phyloP scores from a whole-genome alignment of 2,329 filamentous ascomycete genomes.

The Zasmidium cellare region DNA sequence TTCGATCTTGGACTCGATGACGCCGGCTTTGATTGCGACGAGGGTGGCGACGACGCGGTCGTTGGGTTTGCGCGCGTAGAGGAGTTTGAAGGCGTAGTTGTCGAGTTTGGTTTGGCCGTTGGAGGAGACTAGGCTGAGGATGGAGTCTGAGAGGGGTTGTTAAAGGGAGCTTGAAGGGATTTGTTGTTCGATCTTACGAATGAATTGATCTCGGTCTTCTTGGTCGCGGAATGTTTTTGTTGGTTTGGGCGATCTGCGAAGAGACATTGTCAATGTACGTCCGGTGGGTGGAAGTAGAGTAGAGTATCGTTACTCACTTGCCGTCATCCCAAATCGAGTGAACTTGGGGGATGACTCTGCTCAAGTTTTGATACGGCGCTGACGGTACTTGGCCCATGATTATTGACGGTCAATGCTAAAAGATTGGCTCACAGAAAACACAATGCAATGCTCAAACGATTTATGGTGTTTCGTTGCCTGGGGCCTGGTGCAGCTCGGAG shows the following conservation, averaged over 20 bases:
- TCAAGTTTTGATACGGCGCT: not conserved
- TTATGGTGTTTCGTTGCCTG: not conserved
- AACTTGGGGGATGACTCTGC: not conserved
- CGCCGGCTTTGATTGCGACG: conserved; percentile 21
- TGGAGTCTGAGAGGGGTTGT: conserved; percentile 9
- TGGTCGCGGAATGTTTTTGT: not conserved
- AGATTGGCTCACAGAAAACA: not conserved
- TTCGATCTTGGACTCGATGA: conserved; percentile 28
- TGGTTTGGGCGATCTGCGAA: not conserved
- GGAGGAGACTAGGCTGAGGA: conserved; percentile 18
- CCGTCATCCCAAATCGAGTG: not conserved
- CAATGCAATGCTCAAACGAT: not conserved
- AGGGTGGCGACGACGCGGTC: conserved; percentile 24
- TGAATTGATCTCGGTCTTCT: conserved; percentile 7
- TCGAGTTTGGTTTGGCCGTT: conserved; percentile 20
- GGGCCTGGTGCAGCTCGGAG: not conserved
- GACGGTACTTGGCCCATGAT: not conserved
- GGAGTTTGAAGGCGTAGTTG: conserved; percentile 25
- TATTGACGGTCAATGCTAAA: not conserved
- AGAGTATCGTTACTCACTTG: not conserved
- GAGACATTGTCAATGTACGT: not conserved
- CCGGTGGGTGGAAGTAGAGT: not conserved
- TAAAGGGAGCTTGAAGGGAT: not conserved
- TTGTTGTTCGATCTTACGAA: not conserved
- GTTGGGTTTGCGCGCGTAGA: conserved; percentile 23